phyloP scores from a whole-genome alignment of 202 grass and related monocot species.

The Setaria viridis region DNA sequence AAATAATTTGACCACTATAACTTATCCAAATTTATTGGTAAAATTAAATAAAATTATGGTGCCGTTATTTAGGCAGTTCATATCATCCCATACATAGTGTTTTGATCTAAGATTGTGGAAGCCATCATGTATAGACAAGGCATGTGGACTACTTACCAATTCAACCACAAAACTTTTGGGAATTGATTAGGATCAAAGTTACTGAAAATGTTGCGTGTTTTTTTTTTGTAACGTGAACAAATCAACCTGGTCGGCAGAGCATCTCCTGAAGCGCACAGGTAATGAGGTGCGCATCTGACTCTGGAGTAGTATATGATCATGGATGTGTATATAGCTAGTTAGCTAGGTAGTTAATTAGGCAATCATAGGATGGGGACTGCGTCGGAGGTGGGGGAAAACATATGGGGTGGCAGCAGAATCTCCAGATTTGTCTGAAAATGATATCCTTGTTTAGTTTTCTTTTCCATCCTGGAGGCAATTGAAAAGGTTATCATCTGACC shows the following conservation, averaged over 20 bases:
- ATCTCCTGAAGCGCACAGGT: neutral
- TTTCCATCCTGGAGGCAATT: conserved; percentile 26
- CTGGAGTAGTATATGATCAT: neutral
- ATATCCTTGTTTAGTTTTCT: conserved; percentile 19
- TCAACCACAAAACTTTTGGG: neutral
- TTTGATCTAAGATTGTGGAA: neutral
- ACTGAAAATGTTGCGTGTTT: neutral
- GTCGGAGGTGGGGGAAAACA: neutral
- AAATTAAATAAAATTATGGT: neutral
- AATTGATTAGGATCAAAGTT: neutral
- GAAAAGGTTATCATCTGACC: conserved; percentile 27
- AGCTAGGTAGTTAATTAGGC: neutral
- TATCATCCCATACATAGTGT: no score
- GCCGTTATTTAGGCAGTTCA: no score
- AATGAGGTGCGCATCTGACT: neutral
- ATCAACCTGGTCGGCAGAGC: neutral
- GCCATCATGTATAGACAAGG: neutral
- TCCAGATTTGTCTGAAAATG: conserved; percentile 24
- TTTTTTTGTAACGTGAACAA: neutral
- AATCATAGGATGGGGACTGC: conserved; percentile 15
- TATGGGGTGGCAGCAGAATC: neutral
- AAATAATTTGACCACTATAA: neutral
- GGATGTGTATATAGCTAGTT: neutral
- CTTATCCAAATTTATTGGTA: neutral
- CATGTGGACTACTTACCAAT: neutral